Evolutionary conservation across 106 monocot genomes (phyloP).

Genomic region (Iris macrosiphon): DNA sequence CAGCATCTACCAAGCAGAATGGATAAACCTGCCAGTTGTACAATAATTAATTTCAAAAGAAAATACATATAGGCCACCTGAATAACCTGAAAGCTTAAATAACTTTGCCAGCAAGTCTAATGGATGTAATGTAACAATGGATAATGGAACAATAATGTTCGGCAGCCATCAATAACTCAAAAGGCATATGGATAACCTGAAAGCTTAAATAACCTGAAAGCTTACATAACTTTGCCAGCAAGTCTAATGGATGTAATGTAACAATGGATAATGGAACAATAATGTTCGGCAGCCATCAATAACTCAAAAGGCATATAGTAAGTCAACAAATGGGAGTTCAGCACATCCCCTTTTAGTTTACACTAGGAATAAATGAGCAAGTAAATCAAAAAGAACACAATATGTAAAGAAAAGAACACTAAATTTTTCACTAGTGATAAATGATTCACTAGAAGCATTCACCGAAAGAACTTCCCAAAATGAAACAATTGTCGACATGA

Average conservation of each 20-base stretch:
- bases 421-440: not conserved
- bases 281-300: not conserved
- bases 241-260: too few relatives aligned
- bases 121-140: too few relatives aligned
- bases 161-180: not conserved
- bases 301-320: not conserved
- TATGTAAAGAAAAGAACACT: too few relatives aligned
- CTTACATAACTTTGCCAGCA: too few relatives aligned
- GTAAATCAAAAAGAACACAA: too few relatives aligned
- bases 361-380: too few relatives aligned
- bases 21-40: slow-evolving; percentile 55
- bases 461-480: not conserved
- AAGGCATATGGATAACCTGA: too few relatives aligned
- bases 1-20: slow-evolving; percentile 64
- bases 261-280: too few relatives aligned
- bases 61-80: not conserved
- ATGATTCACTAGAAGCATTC: not conserved
- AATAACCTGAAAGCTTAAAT: not conserved
- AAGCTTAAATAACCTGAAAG: not conserved
- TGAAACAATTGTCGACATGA: not conserved
- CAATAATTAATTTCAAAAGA: slow-evolving; percentile 1
- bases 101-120: too few relatives aligned
- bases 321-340: not conserved
- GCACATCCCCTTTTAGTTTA: too few relatives aligned
- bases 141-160: too few relatives aligned